Percentiles rank a stretch among this genome's conserved stretches.
Evolutionary conservation across 108 stramenopile species (phyloP).

Genomic region (Cyclotella kingstonii): DNA sequence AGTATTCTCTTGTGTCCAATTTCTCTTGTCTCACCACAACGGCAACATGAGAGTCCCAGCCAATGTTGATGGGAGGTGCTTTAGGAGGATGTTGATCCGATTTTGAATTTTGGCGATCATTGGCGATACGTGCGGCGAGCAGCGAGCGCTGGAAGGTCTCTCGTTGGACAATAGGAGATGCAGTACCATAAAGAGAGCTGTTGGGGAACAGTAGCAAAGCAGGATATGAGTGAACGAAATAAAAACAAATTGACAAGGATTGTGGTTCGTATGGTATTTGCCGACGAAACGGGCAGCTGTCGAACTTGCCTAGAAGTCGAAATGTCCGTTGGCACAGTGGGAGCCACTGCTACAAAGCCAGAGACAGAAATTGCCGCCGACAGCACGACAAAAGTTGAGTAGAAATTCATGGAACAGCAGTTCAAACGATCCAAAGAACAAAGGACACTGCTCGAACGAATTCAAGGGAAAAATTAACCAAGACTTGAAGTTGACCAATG

Average conservation of each 20-base stretch:
- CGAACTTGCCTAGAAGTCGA: too few species aligned
- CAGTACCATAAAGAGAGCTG: constrained; percentile 5
- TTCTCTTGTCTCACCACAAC: constrained; percentile 53
- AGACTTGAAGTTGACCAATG: too few species aligned
- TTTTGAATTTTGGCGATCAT: constrained; percentile 42
- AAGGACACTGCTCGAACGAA: too few species aligned
- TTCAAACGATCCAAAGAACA: too few species aligned
- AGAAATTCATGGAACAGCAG: too few species aligned
- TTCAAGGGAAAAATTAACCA: too few species aligned
- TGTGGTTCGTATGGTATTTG: too few species aligned
- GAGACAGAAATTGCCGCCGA: too few species aligned
- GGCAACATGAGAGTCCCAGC: constrained; percentile 91
- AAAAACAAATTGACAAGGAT: too few species aligned
- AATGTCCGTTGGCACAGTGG: too few species aligned
- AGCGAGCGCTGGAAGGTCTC: constrained; percentile 39
- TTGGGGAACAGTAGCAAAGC: background rate
- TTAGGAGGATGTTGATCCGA: constrained; percentile 63
- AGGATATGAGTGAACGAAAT: background rate
- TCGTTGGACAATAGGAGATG: constrained; percentile 17
- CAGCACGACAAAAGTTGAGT: too few species aligned
- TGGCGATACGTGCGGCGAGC: constrained; percentile 38
- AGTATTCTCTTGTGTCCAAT: background rate
- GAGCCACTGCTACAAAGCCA: too few species aligned
- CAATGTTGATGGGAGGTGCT: constrained; percentile 80
- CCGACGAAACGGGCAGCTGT: background rate